Conservation (phyloP, 176 grass and related monocot genomes). For the bread wheat (Triticum aestivum) region DNA sequence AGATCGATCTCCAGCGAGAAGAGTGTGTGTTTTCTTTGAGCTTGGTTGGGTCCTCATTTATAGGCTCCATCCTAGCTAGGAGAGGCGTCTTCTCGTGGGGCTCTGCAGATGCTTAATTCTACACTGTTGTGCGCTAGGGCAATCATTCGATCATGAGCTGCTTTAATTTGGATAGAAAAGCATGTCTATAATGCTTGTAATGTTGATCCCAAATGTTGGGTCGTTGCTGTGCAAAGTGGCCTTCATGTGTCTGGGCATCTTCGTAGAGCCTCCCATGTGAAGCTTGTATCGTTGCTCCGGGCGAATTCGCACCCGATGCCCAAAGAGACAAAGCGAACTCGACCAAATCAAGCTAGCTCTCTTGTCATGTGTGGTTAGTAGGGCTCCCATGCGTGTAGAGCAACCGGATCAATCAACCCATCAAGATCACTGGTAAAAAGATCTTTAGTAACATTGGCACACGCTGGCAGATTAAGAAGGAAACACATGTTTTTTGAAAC, state of each 20-base stretch:
- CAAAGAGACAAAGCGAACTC: neutral
- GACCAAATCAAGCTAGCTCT: neutral
- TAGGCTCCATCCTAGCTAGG: conserved; percentile 22
- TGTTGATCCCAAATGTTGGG: conserved; percentile 5
- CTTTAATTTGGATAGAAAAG: neutral
- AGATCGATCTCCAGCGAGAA: neutral
- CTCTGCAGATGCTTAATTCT: conserved; percentile 19
- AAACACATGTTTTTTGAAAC: neutral
- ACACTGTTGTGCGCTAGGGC: neutral
- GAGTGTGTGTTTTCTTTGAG: neutral
- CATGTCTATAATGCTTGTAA: neutral
- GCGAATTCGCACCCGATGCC: neutral
- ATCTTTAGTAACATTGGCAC: neutral
- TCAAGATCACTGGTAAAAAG: neutral
- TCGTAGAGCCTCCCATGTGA: neutral
- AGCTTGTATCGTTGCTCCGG: neutral
- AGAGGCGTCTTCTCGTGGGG: conserved; percentile 14
- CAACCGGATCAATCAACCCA: neutral
- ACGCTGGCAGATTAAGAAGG: neutral
- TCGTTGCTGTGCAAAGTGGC: conserved; percentile 15
- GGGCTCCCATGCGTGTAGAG: neutral
- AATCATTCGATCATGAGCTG: neutral
- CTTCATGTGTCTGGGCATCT: neutral
- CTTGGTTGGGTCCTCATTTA: conserved; percentile 32
- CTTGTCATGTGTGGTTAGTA: neutral